Percentiles rank a stretch among this genome's conserved stretches.
Evolutionary conservation across 2,329 filamentous ascomycete species (phyloP).

Genomic region (Diaporthe helianthi): DNA sequence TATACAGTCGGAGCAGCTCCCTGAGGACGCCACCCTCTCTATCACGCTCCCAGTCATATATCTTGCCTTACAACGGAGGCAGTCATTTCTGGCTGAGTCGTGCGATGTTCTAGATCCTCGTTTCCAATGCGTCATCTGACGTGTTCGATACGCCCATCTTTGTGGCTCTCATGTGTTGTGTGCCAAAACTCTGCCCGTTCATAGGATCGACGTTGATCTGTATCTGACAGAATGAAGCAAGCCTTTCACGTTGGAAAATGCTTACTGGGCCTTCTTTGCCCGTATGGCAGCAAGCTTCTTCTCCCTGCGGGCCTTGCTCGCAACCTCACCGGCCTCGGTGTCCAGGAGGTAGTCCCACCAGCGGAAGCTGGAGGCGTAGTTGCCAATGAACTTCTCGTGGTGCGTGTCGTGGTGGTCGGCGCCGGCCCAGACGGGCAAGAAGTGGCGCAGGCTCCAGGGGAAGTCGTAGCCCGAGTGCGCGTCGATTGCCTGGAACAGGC

Average conservation of each 20-base stretch:
- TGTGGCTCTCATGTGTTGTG: background rate
- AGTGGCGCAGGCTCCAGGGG: slow-evolving; percentile 94
- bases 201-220: background rate
- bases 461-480: slow-evolving; percentile 98
- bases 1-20: slow-evolving; percentile 23
- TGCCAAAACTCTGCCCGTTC: background rate
- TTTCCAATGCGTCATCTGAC: slow-evolving; percentile 4
- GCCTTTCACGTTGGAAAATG: background rate
- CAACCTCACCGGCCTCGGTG: slow-evolving; percentile 90
- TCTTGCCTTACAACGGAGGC: background rate
- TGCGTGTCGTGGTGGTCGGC: slow-evolving; percentile 96
- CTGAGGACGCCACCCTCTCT: slow-evolving; percentile 30
- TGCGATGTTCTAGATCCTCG: slow-evolving; percentile 2
- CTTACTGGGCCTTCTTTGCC: slow-evolving; percentile 73
- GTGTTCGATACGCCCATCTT: slow-evolving; percentile 13
- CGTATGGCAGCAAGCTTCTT: slow-evolving; percentile 72
- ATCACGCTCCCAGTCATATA: slow-evolving; percentile 2
- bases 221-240: background rate
- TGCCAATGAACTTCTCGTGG: slow-evolving; percentile 98
- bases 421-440: slow-evolving; percentile 97
- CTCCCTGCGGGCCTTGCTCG: slow-evolving; percentile 82
- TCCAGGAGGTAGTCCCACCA: slow-evolving; percentile 98
- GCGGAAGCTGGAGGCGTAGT: slow-evolving; percentile 96
- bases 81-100: slow-evolving; percentile 9
- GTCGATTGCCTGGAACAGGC: slow-evolving; percentile 97